Evolutionary conservation across 1,284 basidiomycete genomes (phyloP).

Genomic region (Cutaneotrichosporon sp.): DNA sequence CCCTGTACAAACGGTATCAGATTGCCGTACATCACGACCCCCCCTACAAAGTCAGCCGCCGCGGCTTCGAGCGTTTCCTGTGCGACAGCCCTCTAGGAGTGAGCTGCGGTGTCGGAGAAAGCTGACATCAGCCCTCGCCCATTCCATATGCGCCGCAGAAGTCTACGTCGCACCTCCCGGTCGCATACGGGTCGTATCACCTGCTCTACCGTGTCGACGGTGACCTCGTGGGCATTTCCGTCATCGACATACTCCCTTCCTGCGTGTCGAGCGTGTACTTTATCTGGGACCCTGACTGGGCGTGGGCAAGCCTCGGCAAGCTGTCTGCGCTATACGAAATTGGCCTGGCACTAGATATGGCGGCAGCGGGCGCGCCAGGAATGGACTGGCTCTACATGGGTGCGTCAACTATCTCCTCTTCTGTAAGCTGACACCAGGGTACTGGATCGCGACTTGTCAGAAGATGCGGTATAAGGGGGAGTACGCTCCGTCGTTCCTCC

Average conservation of each 20-base stretch:
- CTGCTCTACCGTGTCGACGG: conserved; percentile 78
- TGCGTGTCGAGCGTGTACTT: conserved; percentile 97
- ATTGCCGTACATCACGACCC: conserved; percentile 66
- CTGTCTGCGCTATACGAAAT: conserved; percentile 77
- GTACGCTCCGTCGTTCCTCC: conserved; percentile 78
- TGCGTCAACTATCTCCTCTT: conserved; percentile 41
- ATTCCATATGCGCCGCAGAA: conserved; percentile 21
- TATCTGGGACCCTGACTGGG: conserved; percentile 78
- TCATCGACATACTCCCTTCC: conserved; percentile 82
- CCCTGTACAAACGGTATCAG: conserved; percentile 72
- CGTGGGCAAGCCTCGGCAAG: conserved; percentile 69
- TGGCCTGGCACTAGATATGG: conserved; percentile 66
- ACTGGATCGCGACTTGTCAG: conserved; percentile 81
- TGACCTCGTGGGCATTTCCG: conserved; percentile 75
- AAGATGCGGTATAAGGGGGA: conserved; percentile 98
- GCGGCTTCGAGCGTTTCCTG: conserved; percentile 67
- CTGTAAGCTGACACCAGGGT: conserved; percentile 56
- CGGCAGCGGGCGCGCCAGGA: conserved; percentile 59
- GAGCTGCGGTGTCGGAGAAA: conserved; percentile 24
- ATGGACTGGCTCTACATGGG: conserved; percentile 80
- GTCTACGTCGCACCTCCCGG: conserved; percentile 59
- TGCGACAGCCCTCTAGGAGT: conserved; percentile 72
- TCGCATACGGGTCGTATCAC: conserved; percentile 76
- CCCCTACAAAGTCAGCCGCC: conserved; percentile 51
- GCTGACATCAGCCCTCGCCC: neutral